Evolutionary conservation across 2,329 filamentous ascomycete species (phyloP), one percentile per base, ranked within the genome.

Genomic region (Scytalidium sp.): DNA sequence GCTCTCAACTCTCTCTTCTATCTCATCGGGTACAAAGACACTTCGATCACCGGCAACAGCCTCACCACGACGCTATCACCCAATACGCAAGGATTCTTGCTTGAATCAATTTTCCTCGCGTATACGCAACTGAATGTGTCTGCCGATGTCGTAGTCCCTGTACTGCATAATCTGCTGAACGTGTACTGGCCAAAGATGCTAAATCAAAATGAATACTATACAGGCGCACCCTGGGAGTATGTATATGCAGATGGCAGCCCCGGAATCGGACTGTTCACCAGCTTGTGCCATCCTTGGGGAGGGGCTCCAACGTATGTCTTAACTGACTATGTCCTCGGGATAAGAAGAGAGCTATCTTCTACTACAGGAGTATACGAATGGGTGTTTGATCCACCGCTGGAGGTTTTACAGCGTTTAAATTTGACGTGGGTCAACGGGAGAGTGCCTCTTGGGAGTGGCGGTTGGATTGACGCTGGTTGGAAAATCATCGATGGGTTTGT

Each of bases 201-300:
- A 0, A 61, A 54, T 3, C 60, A 71, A 22, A 49, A 65, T 5
- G 49, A 61, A 25, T 68, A 67, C 50, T 61, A 61, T 20, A 69
- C 66, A 2, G 73, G 72, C 5, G 64, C 71, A 6, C 67, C 64
- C 17, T 77, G 74, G 72, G 73, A 76, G 52, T 75, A 76, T 41
- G 60, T 74, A 1, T 62, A 66, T 36, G 63, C 66, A 0, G 61
- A 69, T 21, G 66, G 67, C 2, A 58, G 60, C 1, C 73, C 74
- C 0, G 73, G 71, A 0, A 60, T 76, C 1, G 64, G 64, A 10
- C 51, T 70, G 0, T 76, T 67, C 55, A 77, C 74, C 1, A 71
- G 67, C 40, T 56, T 73, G 1, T 60, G 64, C 1, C 73, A 75
- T 51, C 71, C 72, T 0, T 76, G 72, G 73, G 68, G 71, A 25